These are phyloP conservation scores for Aphanocladium album DNA, from an alignment of 2,329 filamentous ascomycete genomes.

Conservation along the genomic window DNA sequence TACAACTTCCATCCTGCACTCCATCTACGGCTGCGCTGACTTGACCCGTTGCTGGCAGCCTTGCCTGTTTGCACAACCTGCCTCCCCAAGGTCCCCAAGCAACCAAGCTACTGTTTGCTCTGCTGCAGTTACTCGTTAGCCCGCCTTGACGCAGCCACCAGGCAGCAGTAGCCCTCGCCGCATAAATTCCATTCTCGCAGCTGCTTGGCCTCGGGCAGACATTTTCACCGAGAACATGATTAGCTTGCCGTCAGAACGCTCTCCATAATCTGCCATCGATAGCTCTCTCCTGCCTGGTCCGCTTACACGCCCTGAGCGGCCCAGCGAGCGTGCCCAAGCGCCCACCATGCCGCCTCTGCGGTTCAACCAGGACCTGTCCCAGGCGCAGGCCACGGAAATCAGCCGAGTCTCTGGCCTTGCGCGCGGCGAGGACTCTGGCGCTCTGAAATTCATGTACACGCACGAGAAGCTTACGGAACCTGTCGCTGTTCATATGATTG, in stretches of 20 bases:
- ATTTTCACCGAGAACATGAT: background rate
- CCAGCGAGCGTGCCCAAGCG: background rate
- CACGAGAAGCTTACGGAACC: background rate
- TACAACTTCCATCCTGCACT: background rate
- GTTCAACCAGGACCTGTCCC: background rate
- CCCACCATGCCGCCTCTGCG: background rate
- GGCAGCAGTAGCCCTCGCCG: background rate
- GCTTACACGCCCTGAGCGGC: background rate
- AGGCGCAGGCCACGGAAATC: background rate
- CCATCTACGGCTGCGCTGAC: background rate
- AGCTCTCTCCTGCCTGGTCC: background rate
- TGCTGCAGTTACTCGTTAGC: background rate
- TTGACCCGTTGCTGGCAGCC: background rate
- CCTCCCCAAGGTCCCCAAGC: too few species aligned
- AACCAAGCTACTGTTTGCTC: background rate
- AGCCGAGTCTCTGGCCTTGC: background rate
- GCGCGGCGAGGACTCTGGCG: background rate
- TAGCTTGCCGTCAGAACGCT: background rate
- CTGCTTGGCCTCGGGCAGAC: background rate
- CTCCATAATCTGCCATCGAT: background rate
- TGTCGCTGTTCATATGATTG: constrained; percentile 5
- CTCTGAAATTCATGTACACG: background rate
- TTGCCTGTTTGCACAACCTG: background rate
- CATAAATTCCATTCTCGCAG: background rate
- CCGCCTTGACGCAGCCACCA: background rate